phyloP scores from a whole-genome alignment of 2,329 filamentous ascomycete genomes.

The Amphichorda felina region DNA sequence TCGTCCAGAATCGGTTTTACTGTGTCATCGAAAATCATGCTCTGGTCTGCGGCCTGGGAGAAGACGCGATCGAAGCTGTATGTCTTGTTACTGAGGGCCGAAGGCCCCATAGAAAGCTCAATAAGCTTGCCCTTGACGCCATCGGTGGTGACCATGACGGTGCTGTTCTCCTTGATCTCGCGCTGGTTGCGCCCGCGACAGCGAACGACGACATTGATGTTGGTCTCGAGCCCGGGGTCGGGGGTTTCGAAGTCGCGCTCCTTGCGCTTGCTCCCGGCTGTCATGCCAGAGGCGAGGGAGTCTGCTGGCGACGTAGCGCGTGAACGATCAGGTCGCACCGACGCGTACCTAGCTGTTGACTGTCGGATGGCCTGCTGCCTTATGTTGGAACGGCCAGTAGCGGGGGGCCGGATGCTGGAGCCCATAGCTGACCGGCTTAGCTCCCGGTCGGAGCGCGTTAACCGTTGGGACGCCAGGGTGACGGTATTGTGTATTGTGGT shows the following conservation, averaged over 20 bases:
- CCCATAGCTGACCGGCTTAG: conserved; percentile 20
- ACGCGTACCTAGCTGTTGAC: conserved; percentile 5
- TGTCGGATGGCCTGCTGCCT: conserved; percentile 4
- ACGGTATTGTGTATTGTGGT: conserved; percentile 4
- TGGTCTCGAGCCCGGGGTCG: conserved; percentile 61
- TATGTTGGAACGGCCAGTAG: conserved; percentile 9
- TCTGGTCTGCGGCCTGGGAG: conserved; percentile 86
- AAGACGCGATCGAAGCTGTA: conserved; percentile 98
- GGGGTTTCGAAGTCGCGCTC: conserved; percentile 70
- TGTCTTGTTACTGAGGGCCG: conserved; percentile 85
- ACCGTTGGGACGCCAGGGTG: conserved; percentile 21
- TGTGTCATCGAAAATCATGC: conserved; percentile 89
- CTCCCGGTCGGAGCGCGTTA: conserved; percentile 25
- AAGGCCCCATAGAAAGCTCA: conserved; percentile 84
- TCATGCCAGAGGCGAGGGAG: conserved; percentile 32
- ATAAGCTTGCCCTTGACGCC: conserved; percentile 79
- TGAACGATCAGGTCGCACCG: conserved; percentile 1
- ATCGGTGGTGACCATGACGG: conserved; percentile 79
- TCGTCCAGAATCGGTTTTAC: conserved; percentile 89
- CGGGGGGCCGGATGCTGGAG: conserved; percentile 14
- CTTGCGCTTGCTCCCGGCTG: conserved; percentile 64
- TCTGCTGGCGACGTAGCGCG: conserved; percentile 54
- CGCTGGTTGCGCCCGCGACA: conserved; percentile 88
- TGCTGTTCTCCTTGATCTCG: conserved; percentile 88
- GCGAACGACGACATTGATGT: conserved; percentile 94